Conservation (phyloP, 306 rosid species). For the Aeschynomene evenia region DNA sequence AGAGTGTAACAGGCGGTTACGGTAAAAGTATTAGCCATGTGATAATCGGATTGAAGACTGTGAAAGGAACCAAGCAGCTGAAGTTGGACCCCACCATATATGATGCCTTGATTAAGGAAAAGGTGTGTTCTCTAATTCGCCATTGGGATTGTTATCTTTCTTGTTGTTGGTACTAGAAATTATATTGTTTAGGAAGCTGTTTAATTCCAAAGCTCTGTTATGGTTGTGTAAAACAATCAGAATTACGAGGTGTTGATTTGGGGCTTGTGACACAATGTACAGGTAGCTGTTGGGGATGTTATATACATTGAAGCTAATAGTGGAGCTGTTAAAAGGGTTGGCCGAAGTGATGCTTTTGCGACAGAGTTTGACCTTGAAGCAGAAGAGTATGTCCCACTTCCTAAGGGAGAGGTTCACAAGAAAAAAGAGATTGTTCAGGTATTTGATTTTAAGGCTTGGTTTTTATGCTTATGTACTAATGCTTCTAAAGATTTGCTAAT, state of each 20-base stretch:
- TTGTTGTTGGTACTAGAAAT: background rate
- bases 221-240: background rate
- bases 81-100: constrained; percentile 97
- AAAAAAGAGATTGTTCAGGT: constrained; percentile 98
- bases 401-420: constrained; percentile 99
- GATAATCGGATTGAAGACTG: constrained; percentile 88
- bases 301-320: constrained; percentile 93
- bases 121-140: constrained; percentile 45
- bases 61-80: constrained; percentile 94
- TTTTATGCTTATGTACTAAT: constrained; percentile 4
- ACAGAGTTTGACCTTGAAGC: constrained; percentile 98
- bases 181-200: background rate
- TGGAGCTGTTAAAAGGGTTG: constrained; percentile 97
- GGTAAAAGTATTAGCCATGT: constrained; percentile 99
- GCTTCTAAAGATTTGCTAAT: constrained; percentile 6
- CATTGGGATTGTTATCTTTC: background rate
- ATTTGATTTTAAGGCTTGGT: constrained; percentile 31
- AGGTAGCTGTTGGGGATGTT: constrained; percentile 98
- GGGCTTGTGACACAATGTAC: constrained; percentile 21
- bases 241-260: background rate
- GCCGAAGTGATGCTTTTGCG: constrained; percentile 97
- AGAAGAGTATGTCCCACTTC: constrained; percentile 97
- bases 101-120: constrained; percentile 92
- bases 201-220: background rate
- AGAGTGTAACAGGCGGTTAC: constrained; percentile 89